A percentile compares a stretch with the other conserved stretches of the same genome.
Conservation (phyloP, 805 yeast species). For the Huiozyma naganishii region DNA sequence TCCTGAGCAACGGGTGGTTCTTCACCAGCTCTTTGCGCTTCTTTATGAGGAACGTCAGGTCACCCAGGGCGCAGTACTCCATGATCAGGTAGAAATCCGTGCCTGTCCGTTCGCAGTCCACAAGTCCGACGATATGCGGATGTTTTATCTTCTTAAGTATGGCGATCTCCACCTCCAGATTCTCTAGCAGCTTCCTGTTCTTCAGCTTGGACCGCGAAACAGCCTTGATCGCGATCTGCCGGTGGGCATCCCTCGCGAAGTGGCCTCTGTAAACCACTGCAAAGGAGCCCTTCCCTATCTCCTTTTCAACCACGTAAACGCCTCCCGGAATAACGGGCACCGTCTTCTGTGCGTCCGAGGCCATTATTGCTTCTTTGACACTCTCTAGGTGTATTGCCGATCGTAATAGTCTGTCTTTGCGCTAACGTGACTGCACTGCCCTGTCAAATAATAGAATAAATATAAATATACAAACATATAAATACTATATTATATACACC, state of each 20-base stretch:
- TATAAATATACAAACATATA: too few relatives aligned
- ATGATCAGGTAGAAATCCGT: constrained; percentile 78
- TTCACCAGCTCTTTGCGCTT: constrained; percentile 59
- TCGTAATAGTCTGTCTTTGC: too few relatives aligned
- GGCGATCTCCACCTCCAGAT: constrained; percentile 83
- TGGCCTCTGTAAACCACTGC: constrained; percentile 90
- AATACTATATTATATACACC: too few relatives aligned
- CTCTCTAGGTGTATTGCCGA: too few relatives aligned
- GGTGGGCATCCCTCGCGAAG: constrained; percentile 27
- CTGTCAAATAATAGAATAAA: background rate
- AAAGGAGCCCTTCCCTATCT: constrained; percentile 92
- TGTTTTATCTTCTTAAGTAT: constrained; percentile 81
- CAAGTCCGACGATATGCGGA: constrained; percentile 81
- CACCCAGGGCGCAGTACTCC: constrained; percentile 97
- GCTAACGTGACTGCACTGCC: background rate
- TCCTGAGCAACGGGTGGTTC: constrained; percentile 68
- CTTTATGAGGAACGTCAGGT: constrained; percentile 76
- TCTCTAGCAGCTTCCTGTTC: constrained; percentile 79
- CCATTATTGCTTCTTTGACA: background rate
- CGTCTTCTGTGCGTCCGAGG: background rate
- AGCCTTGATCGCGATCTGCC: constrained; percentile 76
- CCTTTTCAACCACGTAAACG: constrained; percentile 30
- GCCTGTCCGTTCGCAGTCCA: constrained; percentile 73
- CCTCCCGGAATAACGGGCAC: constrained; percentile 7
- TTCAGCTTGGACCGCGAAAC: constrained; percentile 74